Conservation (phyloP, 192 early-diverging fungal genomes). For the Dispira parvispora region DNA sequence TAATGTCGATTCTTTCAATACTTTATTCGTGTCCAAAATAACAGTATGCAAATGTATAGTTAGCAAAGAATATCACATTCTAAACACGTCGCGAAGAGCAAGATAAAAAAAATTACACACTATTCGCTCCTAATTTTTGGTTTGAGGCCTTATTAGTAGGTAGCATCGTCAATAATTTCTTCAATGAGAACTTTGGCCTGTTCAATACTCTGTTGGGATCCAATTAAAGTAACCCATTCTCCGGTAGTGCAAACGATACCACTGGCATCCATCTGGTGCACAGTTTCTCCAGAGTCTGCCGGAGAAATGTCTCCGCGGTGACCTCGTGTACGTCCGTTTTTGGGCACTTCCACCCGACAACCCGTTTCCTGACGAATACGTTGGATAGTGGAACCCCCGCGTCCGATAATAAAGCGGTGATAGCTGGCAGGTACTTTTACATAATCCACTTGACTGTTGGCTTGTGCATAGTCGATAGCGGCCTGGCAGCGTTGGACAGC, state of each 20-base stretch:
- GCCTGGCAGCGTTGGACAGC: conserved; percentile 10
- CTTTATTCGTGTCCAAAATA: no score
- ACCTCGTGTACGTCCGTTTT: conserved; percentile 14
- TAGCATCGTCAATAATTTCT: conserved; percentile 6
- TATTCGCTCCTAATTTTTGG: no score
- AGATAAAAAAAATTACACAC: no score
- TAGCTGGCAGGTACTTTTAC: conserved; percentile 17
- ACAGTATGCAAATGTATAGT: no score
- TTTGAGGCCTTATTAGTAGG: neutral
- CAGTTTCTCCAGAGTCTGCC: neutral
- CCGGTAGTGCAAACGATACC: conserved; percentile 19
- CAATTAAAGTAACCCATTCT: conserved; percentile 15
- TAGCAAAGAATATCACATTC: no score
- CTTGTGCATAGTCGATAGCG: conserved; percentile 18
- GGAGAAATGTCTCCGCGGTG: neutral
- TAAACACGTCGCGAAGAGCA: no score
- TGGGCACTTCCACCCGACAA: conserved; percentile 45
- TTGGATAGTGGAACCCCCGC: conserved; percentile 48
- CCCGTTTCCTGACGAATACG: conserved; percentile 46
- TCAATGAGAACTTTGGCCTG: conserved; percentile 2
- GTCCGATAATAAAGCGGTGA: conserved; percentile 61
- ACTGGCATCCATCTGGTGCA: neutral
- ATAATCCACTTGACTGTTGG: conserved; percentile 16
- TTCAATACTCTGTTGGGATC: conserved; percentile 18
- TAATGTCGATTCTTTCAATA: no score